These are phyloP conservation scores for Halenospora varia DNA, from an alignment of 495 filamentous ascomycete genomes.

Conservation along the genomic window DNA sequence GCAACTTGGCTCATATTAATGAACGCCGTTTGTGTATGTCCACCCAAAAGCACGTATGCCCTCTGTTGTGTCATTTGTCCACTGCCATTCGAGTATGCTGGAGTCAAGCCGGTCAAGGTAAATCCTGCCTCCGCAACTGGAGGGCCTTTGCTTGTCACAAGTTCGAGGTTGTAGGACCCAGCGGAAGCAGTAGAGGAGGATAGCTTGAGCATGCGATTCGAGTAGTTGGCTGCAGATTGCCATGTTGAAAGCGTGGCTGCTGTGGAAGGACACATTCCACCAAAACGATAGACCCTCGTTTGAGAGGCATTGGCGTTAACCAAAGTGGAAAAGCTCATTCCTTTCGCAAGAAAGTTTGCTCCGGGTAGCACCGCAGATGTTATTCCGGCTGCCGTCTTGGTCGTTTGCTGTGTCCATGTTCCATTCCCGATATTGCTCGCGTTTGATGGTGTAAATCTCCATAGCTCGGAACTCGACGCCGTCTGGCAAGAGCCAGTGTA, in stretches of 20 bases:
- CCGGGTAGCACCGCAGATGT: constrained; percentile 34
- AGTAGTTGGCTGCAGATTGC: constrained; percentile 67
- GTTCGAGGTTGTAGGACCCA: constrained; percentile 11
- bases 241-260: constrained; percentile 42
- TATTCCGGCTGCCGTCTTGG: constrained; percentile 12
- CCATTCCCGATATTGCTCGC: constrained; percentile 46
- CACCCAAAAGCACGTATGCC: constrained; percentile 78
- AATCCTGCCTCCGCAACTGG: constrained; percentile 80
- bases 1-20: constrained; percentile 92
- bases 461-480: constrained; percentile 41
- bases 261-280: constrained; percentile 77
- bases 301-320: constrained; percentile 42
- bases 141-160: constrained; percentile 40
- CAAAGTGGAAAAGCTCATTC: constrained; percentile 62
- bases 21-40: constrained; percentile 78
- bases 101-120: constrained; percentile 65
- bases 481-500: constrained; percentile 64
- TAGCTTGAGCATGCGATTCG: constrained; percentile 66
- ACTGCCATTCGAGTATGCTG: constrained; percentile 54
- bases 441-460: constrained; percentile 44
- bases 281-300: constrained; percentile 67
- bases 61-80: constrained; percentile 60
- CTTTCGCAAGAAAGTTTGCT: constrained; percentile 63
- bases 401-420: constrained; percentile 43
- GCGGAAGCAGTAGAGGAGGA: constrained; percentile 29